These are phyloP conservation scores for Hypsizygus ulmarius DNA, from an alignment of 1,284 basidiomycete species.

Conservation along the genomic window DNA sequence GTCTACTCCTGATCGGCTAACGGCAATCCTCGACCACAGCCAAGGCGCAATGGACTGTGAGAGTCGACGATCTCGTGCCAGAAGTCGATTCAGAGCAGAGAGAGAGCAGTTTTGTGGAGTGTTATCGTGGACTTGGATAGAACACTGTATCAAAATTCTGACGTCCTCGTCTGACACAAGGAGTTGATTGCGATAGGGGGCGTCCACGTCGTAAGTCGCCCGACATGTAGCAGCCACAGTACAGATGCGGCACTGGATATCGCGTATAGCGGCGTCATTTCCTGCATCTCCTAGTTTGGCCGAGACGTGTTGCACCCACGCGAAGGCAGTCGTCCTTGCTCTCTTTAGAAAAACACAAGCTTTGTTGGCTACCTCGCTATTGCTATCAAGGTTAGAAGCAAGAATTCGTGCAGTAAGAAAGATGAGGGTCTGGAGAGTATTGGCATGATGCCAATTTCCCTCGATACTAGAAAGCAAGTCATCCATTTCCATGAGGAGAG, in stretches of 20 bases:
- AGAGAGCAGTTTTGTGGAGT: constrained; percentile 7
- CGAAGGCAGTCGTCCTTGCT: constrained; percentile 30
- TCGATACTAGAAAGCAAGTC: constrained; percentile 26
- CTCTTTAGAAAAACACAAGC: background rate
- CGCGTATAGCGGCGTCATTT: constrained; percentile 19
- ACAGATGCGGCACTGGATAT: constrained; percentile 26
- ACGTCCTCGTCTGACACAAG: constrained; percentile 26
- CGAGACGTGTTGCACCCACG: constrained; percentile 34
- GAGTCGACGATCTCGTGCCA: constrained; percentile 20
- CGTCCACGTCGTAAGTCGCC: constrained; percentile 37
- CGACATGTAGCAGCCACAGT: constrained; percentile 37
- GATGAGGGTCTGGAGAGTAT: constrained; percentile 35
- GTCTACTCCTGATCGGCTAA: constrained; percentile 28
- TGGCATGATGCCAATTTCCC: constrained; percentile 41
- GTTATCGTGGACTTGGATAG: constrained; percentile 33
- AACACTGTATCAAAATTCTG: constrained; percentile 31
- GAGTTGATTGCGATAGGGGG: constrained; percentile 14
- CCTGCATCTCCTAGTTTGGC: constrained; percentile 15
- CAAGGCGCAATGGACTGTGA: constrained; percentile 25
- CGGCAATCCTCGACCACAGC: constrained; percentile 13
- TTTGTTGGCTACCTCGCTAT: background rate
- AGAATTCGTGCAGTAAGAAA: constrained; percentile 34
- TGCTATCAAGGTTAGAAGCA: constrained; percentile 17
- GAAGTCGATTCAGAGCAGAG: constrained; percentile 18
- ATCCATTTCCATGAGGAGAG: constrained; percentile 32